Evolutionary conservation across 140 eudicot species (phyloP).

Genomic region (Anethum foeniculum): DNA sequence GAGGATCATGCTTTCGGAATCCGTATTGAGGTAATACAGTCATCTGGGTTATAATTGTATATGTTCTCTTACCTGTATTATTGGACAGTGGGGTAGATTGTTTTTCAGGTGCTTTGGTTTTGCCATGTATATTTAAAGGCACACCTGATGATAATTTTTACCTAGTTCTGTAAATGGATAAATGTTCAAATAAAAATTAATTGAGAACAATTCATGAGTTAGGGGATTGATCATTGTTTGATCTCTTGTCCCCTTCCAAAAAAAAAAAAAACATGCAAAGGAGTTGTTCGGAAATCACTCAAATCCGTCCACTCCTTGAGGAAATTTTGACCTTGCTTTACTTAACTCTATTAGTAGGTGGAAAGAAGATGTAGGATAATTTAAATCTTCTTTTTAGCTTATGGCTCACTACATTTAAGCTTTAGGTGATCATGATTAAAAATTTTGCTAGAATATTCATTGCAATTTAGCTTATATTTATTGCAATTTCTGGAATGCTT

Average conservation of each 20-base stretch:
- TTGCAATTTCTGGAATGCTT: not conserved
- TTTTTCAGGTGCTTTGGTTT: not conserved
- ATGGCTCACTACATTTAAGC: not conserved
- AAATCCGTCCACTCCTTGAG: not conserved
- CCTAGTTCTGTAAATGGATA: not conserved
- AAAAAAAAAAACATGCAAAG: not conserved
- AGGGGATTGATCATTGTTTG: not conserved
- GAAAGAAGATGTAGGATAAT: not conserved
- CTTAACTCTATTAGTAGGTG: not conserved
- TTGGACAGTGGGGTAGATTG: not conserved
- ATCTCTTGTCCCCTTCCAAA: not conserved
- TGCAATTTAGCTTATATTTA: not conserved
- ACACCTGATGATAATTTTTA: not conserved
- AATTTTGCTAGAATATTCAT: not conserved
- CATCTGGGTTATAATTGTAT: not conserved
- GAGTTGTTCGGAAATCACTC: not conserved
- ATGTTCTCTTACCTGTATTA: not conserved
- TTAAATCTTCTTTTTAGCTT: not conserved
- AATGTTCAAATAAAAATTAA: not conserved
- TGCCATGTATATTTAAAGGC: not conserved
- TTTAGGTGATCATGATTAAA: not conserved
- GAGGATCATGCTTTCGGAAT: slow-evolving; percentile 95
- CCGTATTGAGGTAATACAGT: slow-evolving; percentile 64
- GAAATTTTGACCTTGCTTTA: not conserved
- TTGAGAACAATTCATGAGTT: not conserved